Evolutionary conservation across 139 green algal species (phyloP).

Genomic region (Monoraphidium neglectum): DNA sequence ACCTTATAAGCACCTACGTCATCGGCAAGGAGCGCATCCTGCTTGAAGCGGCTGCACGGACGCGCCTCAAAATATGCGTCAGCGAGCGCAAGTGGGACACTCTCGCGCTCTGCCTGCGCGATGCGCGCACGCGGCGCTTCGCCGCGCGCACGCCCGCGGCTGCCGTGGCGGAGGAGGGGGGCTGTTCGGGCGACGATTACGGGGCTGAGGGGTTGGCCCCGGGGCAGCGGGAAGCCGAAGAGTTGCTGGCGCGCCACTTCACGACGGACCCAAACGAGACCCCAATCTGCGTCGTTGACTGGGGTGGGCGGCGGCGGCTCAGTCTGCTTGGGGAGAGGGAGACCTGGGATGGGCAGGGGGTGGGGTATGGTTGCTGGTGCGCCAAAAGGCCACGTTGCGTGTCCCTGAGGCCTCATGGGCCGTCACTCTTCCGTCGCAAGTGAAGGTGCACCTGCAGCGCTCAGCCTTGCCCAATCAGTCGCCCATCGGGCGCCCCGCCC

Average conservation of each 20-base stretch:
- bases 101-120: slow-evolving; percentile 53
- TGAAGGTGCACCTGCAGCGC: too few species aligned
- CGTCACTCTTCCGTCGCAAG: too few species aligned
- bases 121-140: neutral
- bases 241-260: slow-evolving; percentile 18
- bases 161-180: neutral
- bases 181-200: neutral
- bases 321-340: too few species aligned
- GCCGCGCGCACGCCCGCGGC: neutral
- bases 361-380: neutral
- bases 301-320: slow-evolving; percentile 63
- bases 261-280: slow-evolving; percentile 35
- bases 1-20: slow-evolving; percentile 69
- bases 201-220: neutral
- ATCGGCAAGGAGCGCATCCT: slow-evolving; percentile 89
- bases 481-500: neutral
- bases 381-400: too few species aligned
- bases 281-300: slow-evolving; percentile 55
- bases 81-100: slow-evolving; percentile 61
- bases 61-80: slow-evolving; percentile 55
- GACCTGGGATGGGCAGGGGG: neutral
- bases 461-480: neutral
- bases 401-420: too few species aligned
- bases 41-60: slow-evolving; percentile 53
- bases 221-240: too few species aligned